These are phyloP conservation scores for Stylonectria norvegica DNA, from an alignment of 2,329 filamentous ascomycete genomes.

Conservation along the genomic window DNA sequence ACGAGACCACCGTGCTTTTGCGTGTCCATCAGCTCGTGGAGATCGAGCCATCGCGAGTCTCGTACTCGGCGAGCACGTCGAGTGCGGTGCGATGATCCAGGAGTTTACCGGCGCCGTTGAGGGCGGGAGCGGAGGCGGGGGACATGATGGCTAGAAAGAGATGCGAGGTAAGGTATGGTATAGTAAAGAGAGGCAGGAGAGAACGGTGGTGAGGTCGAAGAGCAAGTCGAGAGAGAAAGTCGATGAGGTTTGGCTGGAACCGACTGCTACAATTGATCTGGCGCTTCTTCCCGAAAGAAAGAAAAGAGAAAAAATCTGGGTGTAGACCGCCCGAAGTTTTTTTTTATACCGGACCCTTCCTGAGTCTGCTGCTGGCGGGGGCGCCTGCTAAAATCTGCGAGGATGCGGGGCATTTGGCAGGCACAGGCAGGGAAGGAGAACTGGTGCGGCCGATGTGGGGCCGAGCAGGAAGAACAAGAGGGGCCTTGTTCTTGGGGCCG, in stretches of 20 bases:
- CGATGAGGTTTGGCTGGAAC: constrained; percentile 30
- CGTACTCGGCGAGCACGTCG: constrained; percentile 78
- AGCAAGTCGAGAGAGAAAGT: constrained; percentile 31
- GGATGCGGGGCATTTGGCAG: no score
- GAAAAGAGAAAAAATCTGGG: constrained; percentile 39
- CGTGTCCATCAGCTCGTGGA: constrained; percentile 84
- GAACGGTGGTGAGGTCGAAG: constrained; percentile 41
- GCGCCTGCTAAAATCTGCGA: no score
- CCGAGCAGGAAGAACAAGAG: no score
- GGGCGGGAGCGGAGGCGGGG: no score
- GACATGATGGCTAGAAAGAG: constrained; percentile 55
- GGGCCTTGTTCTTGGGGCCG: no score
- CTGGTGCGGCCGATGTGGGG: no score
- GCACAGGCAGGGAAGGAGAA: no score
- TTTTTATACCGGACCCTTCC: constrained; percentile 34
- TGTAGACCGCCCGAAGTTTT: constrained; percentile 36
- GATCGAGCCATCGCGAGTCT: constrained; percentile 78
- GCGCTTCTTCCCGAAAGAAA: constrained; percentile 54
- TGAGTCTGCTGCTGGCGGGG: constrained; percentile 15
- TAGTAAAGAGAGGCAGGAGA: constrained; percentile 27
- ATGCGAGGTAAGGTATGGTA: constrained; percentile 14
- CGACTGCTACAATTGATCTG: constrained; percentile 38
- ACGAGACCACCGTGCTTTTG: constrained; percentile 89
- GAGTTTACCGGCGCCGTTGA: constrained; percentile 52
- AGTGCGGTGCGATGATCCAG: constrained; percentile 73